Evolutionary conservation across 2,329 filamentous ascomycete species (phyloP).

Genomic region (Pleomassaria siparia): DNA sequence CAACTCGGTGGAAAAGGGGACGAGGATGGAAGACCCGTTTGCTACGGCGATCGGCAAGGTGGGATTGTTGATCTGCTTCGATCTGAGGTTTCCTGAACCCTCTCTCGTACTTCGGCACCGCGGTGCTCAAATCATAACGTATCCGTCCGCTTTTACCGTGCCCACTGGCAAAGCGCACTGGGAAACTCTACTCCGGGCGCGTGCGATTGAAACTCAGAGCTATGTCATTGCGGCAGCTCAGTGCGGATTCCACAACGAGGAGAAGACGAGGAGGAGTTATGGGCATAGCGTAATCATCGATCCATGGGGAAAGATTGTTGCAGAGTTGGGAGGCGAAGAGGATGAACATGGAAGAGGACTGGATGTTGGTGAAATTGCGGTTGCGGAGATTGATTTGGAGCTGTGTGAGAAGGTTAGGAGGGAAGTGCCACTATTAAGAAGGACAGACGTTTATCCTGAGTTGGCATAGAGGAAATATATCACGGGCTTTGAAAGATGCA

Average conservation of each 20-base stretch:
- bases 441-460: conserved; percentile 50
- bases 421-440: conserved; percentile 60
- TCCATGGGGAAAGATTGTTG: conserved; percentile 79
- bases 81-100: conserved; percentile 80
- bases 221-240: conserved; percentile 89
- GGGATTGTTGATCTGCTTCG: conserved; percentile 85
- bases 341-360: conserved; percentile 42
- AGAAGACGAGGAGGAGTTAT: conserved; percentile 71
- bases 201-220: conserved; percentile 86
- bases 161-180: conserved; percentile 85
- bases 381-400: conserved; percentile 58
- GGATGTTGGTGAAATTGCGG: conserved; percentile 45
- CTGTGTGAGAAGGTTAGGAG: conserved; percentile 55
- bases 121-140: conserved; percentile 75
- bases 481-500: too few species aligned
- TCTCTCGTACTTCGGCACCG: conserved; percentile 66
- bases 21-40: conserved; percentile 67
- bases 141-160: conserved; percentile 88
- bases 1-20: conserved; percentile 68
- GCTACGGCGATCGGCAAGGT: conserved; percentile 72
- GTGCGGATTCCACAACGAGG: conserved; percentile 67
- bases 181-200: conserved; percentile 73
- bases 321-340: conserved; percentile 61
- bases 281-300: conserved; percentile 83
- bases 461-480: conserved; percentile 19